Evolutionary conservation across 2,329 filamentous ascomycete species (phyloP).

Genomic region (Fusarium sp.): DNA sequence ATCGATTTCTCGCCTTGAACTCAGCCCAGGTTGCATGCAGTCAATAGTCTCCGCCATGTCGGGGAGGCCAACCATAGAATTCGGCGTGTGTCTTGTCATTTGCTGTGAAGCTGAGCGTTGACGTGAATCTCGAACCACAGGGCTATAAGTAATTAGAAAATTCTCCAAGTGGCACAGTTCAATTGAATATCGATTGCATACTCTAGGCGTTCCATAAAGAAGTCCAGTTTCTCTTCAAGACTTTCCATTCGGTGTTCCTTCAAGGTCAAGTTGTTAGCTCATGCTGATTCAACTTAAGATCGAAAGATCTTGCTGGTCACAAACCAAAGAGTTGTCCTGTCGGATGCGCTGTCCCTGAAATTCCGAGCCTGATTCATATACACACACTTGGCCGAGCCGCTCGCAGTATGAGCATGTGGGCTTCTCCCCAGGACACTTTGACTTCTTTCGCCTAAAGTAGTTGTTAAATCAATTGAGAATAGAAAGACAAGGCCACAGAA

Average conservation of each 20-base stretch:
- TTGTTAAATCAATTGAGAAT: no score
- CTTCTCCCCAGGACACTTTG: background rate
- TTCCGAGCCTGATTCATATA: background rate
- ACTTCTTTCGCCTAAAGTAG: background rate
- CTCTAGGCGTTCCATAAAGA: background rate
- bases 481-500: fast-evolving
- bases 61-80: background rate
- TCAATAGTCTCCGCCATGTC: background rate
- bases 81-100: background rate
- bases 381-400: background rate
- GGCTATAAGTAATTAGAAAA: background rate
- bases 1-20: background rate
- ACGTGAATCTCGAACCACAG: background rate
- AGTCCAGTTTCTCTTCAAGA: background rate
- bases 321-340: background rate
- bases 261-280: fast-evolving
- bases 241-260: background rate
- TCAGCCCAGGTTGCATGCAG: fast-evolving
- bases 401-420: conserved; percentile 1
- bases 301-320: fast-evolving
- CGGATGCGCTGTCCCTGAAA: background rate
- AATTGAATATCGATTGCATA: background rate
- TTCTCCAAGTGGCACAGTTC: no score
- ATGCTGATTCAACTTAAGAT: no score
- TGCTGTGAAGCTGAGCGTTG: background rate